Base-by-base conservation (phyloP, 805 yeast genomes). In the Wickerhamiella alocasiicola region DNA sequence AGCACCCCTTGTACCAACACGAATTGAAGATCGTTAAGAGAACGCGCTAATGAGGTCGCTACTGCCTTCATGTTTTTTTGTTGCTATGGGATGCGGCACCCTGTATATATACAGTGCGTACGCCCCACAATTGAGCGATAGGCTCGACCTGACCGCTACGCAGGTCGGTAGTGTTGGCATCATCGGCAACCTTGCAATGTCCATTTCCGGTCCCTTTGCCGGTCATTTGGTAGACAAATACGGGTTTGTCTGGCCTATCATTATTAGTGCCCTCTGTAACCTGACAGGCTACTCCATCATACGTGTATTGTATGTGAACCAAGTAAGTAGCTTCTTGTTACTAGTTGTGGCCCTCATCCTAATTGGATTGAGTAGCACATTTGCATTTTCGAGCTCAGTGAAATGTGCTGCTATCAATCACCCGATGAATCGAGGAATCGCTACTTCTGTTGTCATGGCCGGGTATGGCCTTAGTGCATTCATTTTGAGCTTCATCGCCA, bases 391-490 rank as follows among this genome's bases (percentile, higher is more conserved):
- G 13, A 74, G 80, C 7, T 66, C 77, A 44, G 70, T 81, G 52
- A 81, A 81, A 53, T 79, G 85, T 53, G 76, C 84, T 44, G 83
- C 85, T 18, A 62, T 78, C 30, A 66, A 70, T 34, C 78, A 75
- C 52, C 88, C 93, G 0, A 64, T 70, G 31, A 62, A 70, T 28
- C 59, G 82, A 41, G 93, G 91, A 2, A 64, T 79, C 7, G 87
- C 91, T 3, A 77, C 91, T 0, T 72, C 84, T 0, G 64, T 80
- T 32, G 85, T 88, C 2, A 66, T 80, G 55, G 76, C 87, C 1
- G 69, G 79, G 33, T 79, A 76, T 55, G 93, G 93, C 0, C 65
- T 78, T 12, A 73, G 81, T 54, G 91, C 91, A 3, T 67, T 78
- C 50, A 66, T 76, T 38, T 77, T 71, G 53, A 77, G 85, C 1